phyloP scores from a whole-genome alignment of 2,329 filamentous ascomycete species.

The Cordyceps tenuipes region DNA sequence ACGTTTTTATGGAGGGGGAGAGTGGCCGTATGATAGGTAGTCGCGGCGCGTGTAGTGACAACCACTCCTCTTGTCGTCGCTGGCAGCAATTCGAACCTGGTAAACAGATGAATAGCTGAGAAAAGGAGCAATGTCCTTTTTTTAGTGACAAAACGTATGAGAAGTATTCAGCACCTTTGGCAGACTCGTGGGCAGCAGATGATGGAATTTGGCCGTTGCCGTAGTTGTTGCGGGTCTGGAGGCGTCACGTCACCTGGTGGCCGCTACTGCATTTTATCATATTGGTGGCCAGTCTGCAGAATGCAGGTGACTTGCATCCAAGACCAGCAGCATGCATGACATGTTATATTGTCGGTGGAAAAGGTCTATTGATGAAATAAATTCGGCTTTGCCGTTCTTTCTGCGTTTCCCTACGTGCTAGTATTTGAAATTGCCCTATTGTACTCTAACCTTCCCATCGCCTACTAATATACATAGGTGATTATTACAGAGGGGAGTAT shows the following conservation, averaged over 20 bases:
- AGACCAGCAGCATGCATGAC: background rate
- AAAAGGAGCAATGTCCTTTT: background rate
- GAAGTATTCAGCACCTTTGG: background rate
- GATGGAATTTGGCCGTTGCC: slow-evolving; percentile 1
- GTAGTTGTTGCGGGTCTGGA: slow-evolving; percentile 5
- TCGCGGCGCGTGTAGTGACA: background rate
- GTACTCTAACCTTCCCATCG: no score
- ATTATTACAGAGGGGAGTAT: no score
- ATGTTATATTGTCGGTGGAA: background rate
- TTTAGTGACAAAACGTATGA: background rate
- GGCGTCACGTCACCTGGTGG: slow-evolving; percentile 10
- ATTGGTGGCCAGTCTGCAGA: background rate
- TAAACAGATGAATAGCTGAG: background rate
- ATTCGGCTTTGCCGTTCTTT: background rate
- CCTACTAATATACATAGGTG: no score
- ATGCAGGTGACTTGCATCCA: slow-evolving; percentile 8
- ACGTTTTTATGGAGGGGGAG: slow-evolving; percentile 4
- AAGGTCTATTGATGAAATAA: background rate
- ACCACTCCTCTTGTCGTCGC: background rate
- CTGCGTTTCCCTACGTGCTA: background rate
- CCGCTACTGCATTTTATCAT: background rate
- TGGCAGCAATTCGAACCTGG: background rate
- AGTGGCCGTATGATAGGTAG: background rate
- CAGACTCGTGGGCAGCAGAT: background rate
- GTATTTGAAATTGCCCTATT: background rate